A percentile compares a stretch with the other conserved stretches of the same genome.
These are phyloP conservation scores for Phytophthora cajani DNA, from an alignment of 352 stramenopile species.

Conservation along the genomic window DNA sequence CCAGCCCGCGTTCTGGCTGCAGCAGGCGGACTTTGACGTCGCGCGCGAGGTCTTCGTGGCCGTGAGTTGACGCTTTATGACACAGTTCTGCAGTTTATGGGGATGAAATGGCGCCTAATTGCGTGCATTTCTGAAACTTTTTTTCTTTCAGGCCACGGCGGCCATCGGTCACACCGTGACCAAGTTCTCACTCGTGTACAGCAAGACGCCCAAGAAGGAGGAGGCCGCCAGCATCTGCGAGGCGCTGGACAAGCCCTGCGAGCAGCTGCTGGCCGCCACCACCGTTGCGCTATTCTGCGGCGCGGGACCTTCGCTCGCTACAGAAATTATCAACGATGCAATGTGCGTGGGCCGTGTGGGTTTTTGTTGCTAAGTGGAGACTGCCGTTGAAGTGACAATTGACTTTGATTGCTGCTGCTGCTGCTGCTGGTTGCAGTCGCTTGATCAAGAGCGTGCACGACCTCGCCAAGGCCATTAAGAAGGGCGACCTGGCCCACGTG, in stretches of 20 bases:
- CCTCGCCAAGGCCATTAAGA: conserved; percentile 53
- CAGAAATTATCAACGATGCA: conserved; percentile 72
- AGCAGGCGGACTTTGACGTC: conserved; percentile 79
- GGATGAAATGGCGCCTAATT: neutral
- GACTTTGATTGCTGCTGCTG: neutral
- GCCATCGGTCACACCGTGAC: conserved; percentile 83
- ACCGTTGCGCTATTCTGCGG: conserved; percentile 85
- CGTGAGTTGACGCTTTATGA: conserved; percentile 34
- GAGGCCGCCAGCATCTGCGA: conserved; percentile 82
- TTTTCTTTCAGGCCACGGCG: conserved; percentile 50
- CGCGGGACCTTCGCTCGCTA: conserved; percentile 74
- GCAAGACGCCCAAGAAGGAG: conserved; percentile 70
- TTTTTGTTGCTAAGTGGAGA: neutral
- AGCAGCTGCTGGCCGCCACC: conserved; percentile 77
- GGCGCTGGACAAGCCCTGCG: conserved; percentile 76
- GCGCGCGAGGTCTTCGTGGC: conserved; percentile 82
- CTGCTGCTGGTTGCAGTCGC: conserved; percentile 41
- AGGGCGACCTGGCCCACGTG: conserved; percentile 55
- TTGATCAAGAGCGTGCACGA: conserved; percentile 80
- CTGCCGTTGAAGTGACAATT: conserved; percentile 11
- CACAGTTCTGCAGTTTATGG: neutral
- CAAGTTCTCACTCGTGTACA: conserved; percentile 90
- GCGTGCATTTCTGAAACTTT: conserved; percentile 1
- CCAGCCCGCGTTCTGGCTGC: conserved; percentile 80
- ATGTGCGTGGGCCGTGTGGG: conserved; percentile 47